Evolutionary conservation across 331 rosid species (phyloP), one percentile per base, ranked within the genome.

Genomic region (Phaseolus coccineus): DNA sequence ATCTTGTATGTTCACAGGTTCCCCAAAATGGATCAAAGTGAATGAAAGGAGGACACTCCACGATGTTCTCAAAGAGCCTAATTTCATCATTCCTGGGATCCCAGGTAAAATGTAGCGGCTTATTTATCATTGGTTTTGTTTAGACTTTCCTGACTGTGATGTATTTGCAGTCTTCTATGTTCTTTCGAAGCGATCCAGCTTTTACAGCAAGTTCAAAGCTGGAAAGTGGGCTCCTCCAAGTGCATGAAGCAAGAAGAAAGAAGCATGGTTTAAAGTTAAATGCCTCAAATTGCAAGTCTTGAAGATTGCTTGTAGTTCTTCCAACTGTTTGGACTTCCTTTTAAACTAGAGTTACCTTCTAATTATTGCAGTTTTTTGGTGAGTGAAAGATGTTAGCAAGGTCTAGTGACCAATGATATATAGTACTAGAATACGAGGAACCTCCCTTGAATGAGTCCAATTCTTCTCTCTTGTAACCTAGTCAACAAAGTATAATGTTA

Each of bases 201-300:
- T 95, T 84, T 91, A 90, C 64, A 57, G 80, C 72, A 88, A 88
- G 80, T 95, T 95, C 97, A 91, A 89, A 84, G 86, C 96, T 31
- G 97, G 98, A 73, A 80, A 85, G 52, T 95, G 99, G 99, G 67
- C 82, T 77, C 92, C 88, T 82, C 98, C 94, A 25, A 71, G 79
- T 78, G 44, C 77, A 74, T 79, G 61, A 79, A 42, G 79, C 22
- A 19, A 19, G 67, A 25, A 40, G 56, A 53, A 58, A 83, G 50
- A 68, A 24, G 69, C 85, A 58, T 52, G 25, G 31, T 64, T 74
- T 68, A 62, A 81, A 82, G 81, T 70, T 64, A 61, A 3, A 19
- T 75, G 39, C 76, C 42, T 57, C 70, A 35, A 51, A 30, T 80
- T 55, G 27, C 57, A 70, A 48, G 72, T 46, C 58, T 53, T 31